Base-by-base conservation (phyloP, 192 early-diverging fungal species). In the Coemansia sp. region DNA sequence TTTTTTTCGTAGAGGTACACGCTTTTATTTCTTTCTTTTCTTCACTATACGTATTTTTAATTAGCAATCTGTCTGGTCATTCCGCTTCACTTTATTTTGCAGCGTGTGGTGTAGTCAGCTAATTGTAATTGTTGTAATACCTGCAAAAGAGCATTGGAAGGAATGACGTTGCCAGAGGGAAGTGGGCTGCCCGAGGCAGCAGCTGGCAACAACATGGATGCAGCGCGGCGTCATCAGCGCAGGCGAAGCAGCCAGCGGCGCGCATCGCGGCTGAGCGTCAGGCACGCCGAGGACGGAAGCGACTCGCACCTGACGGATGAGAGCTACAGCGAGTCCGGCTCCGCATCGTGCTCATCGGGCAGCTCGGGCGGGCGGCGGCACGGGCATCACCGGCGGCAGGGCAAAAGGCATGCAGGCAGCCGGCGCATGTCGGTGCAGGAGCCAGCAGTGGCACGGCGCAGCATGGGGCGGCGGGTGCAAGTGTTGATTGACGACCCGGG, bases 341-440 rank as follows among this genome's bases (percentile, higher is more conserved):
- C 74, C 9, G 58, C 68, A 4, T 71, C 74, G 23, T 77, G 74
- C 52, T 77, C 74, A 43, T 67, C 67, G 3, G 73, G 67, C 49
- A 70, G 73, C 53, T 56, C 44, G 11, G 67, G 48, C 58, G 56
- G 40, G 11, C 68, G 38, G 25, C 56, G 69, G 5, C 75, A 71
- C 58, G 44, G 65, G 30, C 75, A 71, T 65, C 69, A 78, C 40
- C 65, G 69, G 4, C 54, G 56, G 45, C 12, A 18, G 14, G 40
- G 40, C 29, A 25, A 30, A 21, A 48, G 44, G 23, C 60, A 49
- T 44, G 23, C 56, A 43, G 23, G 30, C 31, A 56, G 49, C 31
- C 58, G 64, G n/a, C 59, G 64, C 30, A 52, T 57, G 64, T 66
- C 68, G 4, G 16, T 46, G 53, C 67, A 62, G 51, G 52, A 69